Evolutionary conservation across 139 green algal genomes (phyloP).

Genomic region (Yamagishiella unicocca): DNA sequence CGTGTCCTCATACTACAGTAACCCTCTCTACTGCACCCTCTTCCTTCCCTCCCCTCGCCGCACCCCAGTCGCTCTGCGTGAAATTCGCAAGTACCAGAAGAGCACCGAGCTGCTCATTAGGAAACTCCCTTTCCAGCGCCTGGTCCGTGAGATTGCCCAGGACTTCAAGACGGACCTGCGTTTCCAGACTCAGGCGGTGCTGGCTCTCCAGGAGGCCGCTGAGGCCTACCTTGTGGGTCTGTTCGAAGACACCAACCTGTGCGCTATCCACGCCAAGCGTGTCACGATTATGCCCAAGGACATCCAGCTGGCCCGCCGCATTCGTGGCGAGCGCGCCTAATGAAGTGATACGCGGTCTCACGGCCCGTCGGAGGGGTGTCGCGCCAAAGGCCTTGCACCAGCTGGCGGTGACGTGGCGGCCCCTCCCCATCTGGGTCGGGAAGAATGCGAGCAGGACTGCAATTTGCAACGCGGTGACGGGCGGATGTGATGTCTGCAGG

Average conservation of each 20-base stretch:
- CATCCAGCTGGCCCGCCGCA: constrained; percentile 94
- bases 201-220: constrained; percentile 40
- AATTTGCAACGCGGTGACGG: too few relatives aligned
- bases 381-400: too few relatives aligned
- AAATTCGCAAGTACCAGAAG: constrained; percentile 96
- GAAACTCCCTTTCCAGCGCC: constrained; percentile 96
- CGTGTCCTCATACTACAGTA: too few relatives aligned
- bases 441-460: too few relatives aligned
- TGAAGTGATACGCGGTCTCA: too few relatives aligned
- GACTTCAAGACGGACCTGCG: constrained; percentile 67
- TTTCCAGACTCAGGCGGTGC: constrained; percentile 34
- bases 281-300: constrained; percentile 97
- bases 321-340: constrained; percentile 67
- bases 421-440: too few relatives aligned
- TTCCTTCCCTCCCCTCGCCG: too few relatives aligned
- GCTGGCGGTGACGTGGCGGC: too few relatives aligned
- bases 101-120: constrained; percentile 94
- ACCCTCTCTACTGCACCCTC: too few relatives aligned
- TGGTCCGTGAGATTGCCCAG: constrained; percentile 53
- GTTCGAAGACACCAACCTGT: constrained; percentile 98
- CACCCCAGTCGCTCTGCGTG: constrained; percentile 79
- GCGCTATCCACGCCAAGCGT: constrained; percentile 90
- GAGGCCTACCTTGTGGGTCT: constrained; percentile 95
- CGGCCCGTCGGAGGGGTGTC: too few relatives aligned
- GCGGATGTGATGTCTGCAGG: too few relatives aligned